Conservation (phyloP, 1,139 yeast species). For the Geotrichum reessii region DNA sequence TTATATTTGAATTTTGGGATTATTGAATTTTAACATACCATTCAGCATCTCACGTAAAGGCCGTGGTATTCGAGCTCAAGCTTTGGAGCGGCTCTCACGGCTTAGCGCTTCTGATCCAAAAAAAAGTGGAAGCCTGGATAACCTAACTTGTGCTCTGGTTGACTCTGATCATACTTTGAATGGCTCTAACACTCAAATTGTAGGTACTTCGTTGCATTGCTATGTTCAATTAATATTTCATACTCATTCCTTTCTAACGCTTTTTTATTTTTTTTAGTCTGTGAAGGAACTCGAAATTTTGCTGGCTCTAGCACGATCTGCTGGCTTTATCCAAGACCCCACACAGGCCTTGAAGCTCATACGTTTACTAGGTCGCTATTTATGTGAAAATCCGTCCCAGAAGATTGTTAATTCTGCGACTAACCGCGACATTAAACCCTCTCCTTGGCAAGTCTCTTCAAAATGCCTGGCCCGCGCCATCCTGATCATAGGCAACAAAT, state of each 20-base stretch:
- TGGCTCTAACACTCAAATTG: constrained; percentile 24
- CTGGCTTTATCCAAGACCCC: constrained; percentile 40
- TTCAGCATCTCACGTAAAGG: constrained; percentile 29
- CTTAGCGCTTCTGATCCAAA: constrained; percentile 33
- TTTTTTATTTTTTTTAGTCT: constrained; percentile 20
- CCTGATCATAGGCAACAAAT: constrained; percentile 37
- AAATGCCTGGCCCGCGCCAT: constrained; percentile 38
- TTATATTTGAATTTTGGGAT: neutral
- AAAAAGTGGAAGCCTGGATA: constrained; percentile 22
- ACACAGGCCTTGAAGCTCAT: constrained; percentile 50
- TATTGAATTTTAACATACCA: neutral
- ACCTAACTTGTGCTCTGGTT: constrained; percentile 23
- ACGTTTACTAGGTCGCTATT: constrained; percentile 51
- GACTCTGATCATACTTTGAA: constrained; percentile 23
- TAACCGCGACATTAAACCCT: constrained; percentile 40
- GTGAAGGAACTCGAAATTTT: constrained; percentile 65
- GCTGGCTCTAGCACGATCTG: constrained; percentile 57
- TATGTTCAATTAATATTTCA: constrained; percentile 4
- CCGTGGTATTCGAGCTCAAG: constrained; percentile 49
- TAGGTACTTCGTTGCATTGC: constrained; percentile 19
- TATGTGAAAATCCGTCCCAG: constrained; percentile 56
- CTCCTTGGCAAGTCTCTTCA: constrained; percentile 45
- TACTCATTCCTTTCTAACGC: constrained; percentile 2
- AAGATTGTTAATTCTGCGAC: constrained; percentile 43
- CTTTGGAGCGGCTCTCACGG: constrained; percentile 48